Evolutionary conservation across 352 stramenopile genomes (phyloP).

Genomic region (Pythium monospermum): DNA sequence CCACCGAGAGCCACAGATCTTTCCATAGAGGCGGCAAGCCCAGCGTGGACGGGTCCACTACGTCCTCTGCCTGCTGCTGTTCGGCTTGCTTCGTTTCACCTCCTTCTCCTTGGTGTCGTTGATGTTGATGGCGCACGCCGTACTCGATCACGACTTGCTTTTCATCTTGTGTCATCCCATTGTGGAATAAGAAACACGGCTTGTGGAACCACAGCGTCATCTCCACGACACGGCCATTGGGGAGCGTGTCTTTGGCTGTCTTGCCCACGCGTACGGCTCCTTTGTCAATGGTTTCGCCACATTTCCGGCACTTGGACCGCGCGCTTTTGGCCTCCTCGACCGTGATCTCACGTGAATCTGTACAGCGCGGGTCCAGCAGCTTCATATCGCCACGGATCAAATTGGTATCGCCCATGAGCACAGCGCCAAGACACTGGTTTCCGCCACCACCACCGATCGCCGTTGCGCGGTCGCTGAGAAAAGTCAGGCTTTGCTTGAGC

Average conservation of each 20-base stretch:
- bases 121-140: no score
- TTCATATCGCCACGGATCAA: constrained; percentile 55
- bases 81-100: no score
- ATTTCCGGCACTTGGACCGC: constrained; percentile 54
- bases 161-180: constrained; percentile 28
- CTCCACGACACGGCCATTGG: constrained; percentile 36
- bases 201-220: constrained; percentile 61
- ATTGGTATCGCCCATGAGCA: constrained; percentile 81
- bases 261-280: constrained; percentile 46
- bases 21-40: constrained; percentile 55
- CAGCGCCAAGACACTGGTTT: constrained; percentile 39
- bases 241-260: constrained; percentile 38
- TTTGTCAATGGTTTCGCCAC: constrained; percentile 41
- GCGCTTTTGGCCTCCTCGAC: constrained; percentile 47
- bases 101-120: no score
- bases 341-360: constrained; percentile 31
- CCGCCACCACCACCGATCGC: constrained; percentile 5
- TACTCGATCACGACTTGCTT: constrained; percentile 28
- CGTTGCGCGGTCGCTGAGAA: constrained; percentile 42
- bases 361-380: constrained; percentile 38
- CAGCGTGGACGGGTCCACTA: constrained; percentile 29
- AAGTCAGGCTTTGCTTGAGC: constrained; percentile 44
- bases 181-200: constrained; percentile 35
- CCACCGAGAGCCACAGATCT: constrained; percentile 63
- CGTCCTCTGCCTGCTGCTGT: no score